A percentile compares a stretch with the other conserved stretches of the same genome.
Evolutionary conservation across 2,329 filamentous ascomycete species (phyloP).

Genomic region (Dactylella cylindrospora): DNA sequence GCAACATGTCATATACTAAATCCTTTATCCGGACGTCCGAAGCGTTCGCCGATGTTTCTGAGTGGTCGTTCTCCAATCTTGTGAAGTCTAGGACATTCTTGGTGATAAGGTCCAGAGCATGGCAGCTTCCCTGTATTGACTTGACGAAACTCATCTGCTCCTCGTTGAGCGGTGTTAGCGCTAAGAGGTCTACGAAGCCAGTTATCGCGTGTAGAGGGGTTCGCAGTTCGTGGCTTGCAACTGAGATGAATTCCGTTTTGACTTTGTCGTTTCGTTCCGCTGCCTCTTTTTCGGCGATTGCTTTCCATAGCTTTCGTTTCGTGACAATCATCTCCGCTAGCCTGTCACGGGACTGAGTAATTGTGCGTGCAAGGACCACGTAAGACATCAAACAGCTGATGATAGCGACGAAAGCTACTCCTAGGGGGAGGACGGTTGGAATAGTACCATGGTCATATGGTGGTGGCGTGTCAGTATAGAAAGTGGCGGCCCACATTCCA

Average conservation of each 20-base stretch:
- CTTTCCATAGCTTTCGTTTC: slow-evolving; percentile 42
- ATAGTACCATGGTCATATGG: slow-evolving; percentile 33
- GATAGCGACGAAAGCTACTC: slow-evolving; percentile 37
- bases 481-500: slow-evolving; percentile 41
- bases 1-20: slow-evolving; percentile 38
- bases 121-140: slow-evolving; percentile 59
- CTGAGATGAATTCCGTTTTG: slow-evolving; percentile 63
- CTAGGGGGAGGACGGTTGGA: slow-evolving; percentile 30
- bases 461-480: slow-evolving; percentile 29
- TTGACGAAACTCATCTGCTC: slow-evolving; percentile 57
- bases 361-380: slow-evolving; percentile 39
- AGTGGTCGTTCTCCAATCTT: slow-evolving; percentile 34
- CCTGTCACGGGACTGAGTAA: slow-evolving; percentile 38
- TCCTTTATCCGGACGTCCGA: slow-evolving; percentile 39
- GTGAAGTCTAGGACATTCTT: slow-evolving; percentile 58
- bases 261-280: slow-evolving; percentile 53
- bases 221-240: slow-evolving; percentile 64
- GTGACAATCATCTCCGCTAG: slow-evolving; percentile 42
- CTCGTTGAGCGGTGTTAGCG: slow-evolving; percentile 57
- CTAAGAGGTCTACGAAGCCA: slow-evolving; percentile 59
- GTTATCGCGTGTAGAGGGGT: slow-evolving; percentile 65
- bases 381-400: slow-evolving; percentile 43
- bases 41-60: slow-evolving; percentile 25
- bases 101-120: slow-evolving; percentile 59
- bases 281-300: slow-evolving; percentile 41